Conservation (phyloP, 371 early-diverging fungal genomes). For the Mortierella sp. region DNA sequence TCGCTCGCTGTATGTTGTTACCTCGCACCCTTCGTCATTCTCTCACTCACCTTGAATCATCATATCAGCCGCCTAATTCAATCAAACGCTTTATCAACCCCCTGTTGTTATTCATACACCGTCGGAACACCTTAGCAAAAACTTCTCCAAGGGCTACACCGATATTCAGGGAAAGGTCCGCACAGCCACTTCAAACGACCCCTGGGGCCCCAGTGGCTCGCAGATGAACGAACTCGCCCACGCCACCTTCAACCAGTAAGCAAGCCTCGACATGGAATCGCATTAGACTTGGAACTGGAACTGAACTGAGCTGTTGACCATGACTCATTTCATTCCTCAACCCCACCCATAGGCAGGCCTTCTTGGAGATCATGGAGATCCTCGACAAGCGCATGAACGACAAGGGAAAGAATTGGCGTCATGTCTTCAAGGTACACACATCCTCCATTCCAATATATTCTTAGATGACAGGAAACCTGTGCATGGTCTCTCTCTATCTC, state of each 20-base stretch:
- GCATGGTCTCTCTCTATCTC: background rate
- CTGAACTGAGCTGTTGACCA: background rate
- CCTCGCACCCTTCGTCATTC: background rate
- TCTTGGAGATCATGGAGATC: slow-evolving; percentile 97
- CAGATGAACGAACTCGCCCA: slow-evolving; percentile 93
- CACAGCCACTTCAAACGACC: slow-evolving; percentile 96
- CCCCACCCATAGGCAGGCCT: slow-evolving; percentile 77
- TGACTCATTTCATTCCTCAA: slow-evolving; percentile 2
- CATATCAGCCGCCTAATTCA: slow-evolving; percentile 1
- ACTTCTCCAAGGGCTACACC: slow-evolving; percentile 95
- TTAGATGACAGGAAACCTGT: background rate
- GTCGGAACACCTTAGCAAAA: slow-evolving; percentile 78
- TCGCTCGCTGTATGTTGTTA: slow-evolving; percentile 44
- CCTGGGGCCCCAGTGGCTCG: slow-evolving; percentile 84
- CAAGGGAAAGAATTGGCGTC: slow-evolving; percentile 98
- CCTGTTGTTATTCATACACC: too few relatives aligned
- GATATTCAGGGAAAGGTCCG: slow-evolving; percentile 97
- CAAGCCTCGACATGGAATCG: background rate
- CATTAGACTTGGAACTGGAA: background rate
- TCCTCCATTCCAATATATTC: slow-evolving; percentile 4
- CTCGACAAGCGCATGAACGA: slow-evolving; percentile 97
- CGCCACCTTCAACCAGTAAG: slow-evolving; percentile 90
- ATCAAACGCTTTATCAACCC: slow-evolving; percentile 5
- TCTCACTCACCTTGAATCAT: background rate
- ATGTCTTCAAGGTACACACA: slow-evolving; percentile 92